These are phyloP conservation scores for Pseudoneurospora amorphoporcata DNA, from an alignment of 495 filamentous ascomycete species.

Conservation along the genomic window DNA sequence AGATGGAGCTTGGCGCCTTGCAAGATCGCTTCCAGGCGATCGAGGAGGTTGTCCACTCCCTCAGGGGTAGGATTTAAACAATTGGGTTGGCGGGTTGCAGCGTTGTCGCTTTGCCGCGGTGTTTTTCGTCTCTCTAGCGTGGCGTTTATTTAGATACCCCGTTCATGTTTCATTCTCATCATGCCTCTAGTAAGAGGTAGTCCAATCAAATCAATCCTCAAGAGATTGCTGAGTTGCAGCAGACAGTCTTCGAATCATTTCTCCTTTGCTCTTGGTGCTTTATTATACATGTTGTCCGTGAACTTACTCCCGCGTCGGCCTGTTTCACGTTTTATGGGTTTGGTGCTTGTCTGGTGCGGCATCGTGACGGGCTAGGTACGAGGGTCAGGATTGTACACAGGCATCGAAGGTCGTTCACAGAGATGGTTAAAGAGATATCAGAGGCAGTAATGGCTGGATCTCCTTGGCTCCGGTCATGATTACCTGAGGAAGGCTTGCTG, in stretches of 20 bases:
- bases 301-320: not conserved
- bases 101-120: not conserved
- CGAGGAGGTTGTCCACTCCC: not conserved
- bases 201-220: not conserved
- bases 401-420: not conserved
- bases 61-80: not conserved
- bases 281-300: not conserved
- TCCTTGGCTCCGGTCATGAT: not conserved
- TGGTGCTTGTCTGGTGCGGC: not conserved
- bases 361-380: not conserved
- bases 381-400: not conserved
- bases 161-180: not conserved
- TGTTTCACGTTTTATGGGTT: not conserved
- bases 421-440: not conserved
- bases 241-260: not conserved
- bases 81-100: not conserved
- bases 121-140: not conserved
- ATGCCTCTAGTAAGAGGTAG: not conserved
- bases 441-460: not conserved
- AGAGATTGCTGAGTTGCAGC: not conserved
- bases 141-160: not conserved
- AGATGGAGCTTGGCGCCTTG: not conserved
- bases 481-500: not conserved
- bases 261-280: not conserved
- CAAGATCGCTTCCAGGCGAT: not conserved